These are phyloP conservation scores for Leptodermis oblonga DNA, from an alignment of 257 asterid genomes.

Conservation along the genomic window DNA sequence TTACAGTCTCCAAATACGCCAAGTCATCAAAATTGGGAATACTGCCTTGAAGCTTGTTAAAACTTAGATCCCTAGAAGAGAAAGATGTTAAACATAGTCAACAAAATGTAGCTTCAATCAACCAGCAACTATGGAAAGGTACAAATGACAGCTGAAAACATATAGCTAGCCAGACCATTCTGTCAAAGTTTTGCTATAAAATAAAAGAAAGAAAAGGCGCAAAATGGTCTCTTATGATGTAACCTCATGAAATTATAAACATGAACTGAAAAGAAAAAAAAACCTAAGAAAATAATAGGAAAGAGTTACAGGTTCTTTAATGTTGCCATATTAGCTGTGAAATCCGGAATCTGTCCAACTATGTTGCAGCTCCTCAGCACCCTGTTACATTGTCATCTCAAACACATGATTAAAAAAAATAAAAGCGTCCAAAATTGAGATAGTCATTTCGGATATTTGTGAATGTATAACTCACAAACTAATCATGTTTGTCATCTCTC, in stretches of 20 bases:
- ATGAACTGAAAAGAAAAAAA: background rate
- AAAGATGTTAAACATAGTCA: slow-evolving; percentile 4
- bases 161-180: background rate
- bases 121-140: background rate
- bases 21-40: slow-evolving; percentile 33
- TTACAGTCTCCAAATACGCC: slow-evolving; percentile 28
- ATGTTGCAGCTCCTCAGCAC: slow-evolving; percentile 61
- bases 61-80: slow-evolving; percentile 53
- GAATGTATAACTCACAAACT: slow-evolving; percentile 36
- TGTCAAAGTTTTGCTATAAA: background rate
- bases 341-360: slow-evolving; percentile 38
- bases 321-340: slow-evolving; percentile 20
- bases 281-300: background rate
- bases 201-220: background rate
- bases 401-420: background rate
- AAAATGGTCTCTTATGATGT: background rate
- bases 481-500: slow-evolving; percentile 30
- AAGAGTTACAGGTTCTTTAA: slow-evolving; percentile 34
- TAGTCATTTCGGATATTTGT: background rate
- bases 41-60: slow-evolving; percentile 50
- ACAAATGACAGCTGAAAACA: background rate
- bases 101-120: background rate
- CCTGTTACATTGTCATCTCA: slow-evolving; percentile 29
- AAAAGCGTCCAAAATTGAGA: background rate
- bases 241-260: background rate